Conservation (phyloP, 495 filamentous ascomycete genomes). For the Penicillium pancosmium region DNA sequence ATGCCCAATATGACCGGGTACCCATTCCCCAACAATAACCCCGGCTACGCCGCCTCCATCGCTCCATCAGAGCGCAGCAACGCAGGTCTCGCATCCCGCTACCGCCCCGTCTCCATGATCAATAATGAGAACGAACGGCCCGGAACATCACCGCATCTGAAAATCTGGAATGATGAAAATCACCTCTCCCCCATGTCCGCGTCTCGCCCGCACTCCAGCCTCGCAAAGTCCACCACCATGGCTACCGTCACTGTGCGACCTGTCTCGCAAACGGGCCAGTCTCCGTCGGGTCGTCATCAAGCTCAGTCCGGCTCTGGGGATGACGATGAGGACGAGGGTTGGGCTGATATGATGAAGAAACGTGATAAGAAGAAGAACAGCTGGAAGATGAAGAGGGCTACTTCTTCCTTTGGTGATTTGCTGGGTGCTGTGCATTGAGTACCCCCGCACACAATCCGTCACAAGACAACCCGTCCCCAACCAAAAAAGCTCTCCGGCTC, state of each 20-base stretch:
- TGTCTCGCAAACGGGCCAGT: conserved; percentile 33
- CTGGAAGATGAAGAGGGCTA: conserved; percentile 70
- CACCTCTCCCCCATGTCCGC: conserved; percentile 20
- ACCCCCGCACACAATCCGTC: not conserved
- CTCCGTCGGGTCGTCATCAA: conserved; percentile 28
- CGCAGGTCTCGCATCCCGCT: conserved; percentile 85
- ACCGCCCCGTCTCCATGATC: conserved; percentile 78
- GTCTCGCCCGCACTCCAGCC: not conserved
- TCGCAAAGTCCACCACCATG: conserved; percentile 38
- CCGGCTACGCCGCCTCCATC: conserved; percentile 70
- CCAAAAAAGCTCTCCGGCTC: not conserved
- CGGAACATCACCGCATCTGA: conserved; percentile 53
- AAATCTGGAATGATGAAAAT: conserved; percentile 53
- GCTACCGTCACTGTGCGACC: conserved; percentile 43
- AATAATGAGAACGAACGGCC: conserved; percentile 43
- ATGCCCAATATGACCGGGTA: conserved; percentile 34
- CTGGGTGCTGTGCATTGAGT: conserved; percentile 46
- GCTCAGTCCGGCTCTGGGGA: conserved; percentile 45
- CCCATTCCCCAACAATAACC: conserved; percentile 35
- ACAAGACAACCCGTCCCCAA: not conserved
- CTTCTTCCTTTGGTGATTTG: conserved; percentile 44
- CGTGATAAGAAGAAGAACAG: conserved; percentile 75
- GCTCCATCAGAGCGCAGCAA: conserved; percentile 95
- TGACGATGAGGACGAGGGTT: conserved; percentile 82
- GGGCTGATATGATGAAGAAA: conserved; percentile 86